Percentiles rank a stretch among this genome's conserved stretches.
These are phyloP conservation scores for Magnusiomyces magnusii DNA, from an alignment of 1,139 yeast genomes.

Conservation along the genomic window DNA sequence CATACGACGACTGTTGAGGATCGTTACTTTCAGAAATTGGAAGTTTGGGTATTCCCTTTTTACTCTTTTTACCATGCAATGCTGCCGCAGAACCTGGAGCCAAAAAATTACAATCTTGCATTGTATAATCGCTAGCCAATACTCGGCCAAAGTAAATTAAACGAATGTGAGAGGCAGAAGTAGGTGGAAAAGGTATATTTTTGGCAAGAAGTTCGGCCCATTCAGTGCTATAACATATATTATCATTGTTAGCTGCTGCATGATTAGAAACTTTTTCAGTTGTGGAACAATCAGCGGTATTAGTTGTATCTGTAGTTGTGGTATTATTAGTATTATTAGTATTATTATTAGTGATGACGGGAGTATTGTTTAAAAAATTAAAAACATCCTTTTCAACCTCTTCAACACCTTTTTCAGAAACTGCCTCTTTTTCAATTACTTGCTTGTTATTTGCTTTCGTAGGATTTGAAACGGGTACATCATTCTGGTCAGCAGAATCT, in stretches of 20 bases:
- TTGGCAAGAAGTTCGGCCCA: constrained; percentile 27
- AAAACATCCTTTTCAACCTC: background rate
- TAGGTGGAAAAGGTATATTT: constrained; percentile 12
- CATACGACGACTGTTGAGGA: background rate
- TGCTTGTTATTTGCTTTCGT: background rate
- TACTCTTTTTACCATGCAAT: too few relatives aligned
- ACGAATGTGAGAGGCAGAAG: constrained; percentile 20
- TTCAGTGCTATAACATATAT: constrained; percentile 7
- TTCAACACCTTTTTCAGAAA: too few relatives aligned
- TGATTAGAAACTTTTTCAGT: background rate
- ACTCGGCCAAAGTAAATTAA: constrained; percentile 30
- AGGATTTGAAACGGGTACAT: background rate
- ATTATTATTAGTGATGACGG: background rate
- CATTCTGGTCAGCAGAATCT: background rate
- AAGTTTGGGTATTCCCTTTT: background rate
- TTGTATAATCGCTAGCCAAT: constrained; percentile 25
- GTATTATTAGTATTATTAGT: too few relatives aligned
- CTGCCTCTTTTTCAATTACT: too few relatives aligned
- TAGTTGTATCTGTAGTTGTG: background rate
- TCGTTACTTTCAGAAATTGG: background rate
- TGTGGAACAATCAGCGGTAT: background rate
- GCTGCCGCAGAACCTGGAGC: constrained; percentile 5
- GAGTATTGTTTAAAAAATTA: too few relatives aligned
- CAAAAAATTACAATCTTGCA: constrained; percentile 21
- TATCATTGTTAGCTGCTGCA: background rate